Evolutionary conservation across 2,329 filamentous ascomycete genomes (phyloP).

Genomic region (Torrubiella hemipterigena): DNA sequence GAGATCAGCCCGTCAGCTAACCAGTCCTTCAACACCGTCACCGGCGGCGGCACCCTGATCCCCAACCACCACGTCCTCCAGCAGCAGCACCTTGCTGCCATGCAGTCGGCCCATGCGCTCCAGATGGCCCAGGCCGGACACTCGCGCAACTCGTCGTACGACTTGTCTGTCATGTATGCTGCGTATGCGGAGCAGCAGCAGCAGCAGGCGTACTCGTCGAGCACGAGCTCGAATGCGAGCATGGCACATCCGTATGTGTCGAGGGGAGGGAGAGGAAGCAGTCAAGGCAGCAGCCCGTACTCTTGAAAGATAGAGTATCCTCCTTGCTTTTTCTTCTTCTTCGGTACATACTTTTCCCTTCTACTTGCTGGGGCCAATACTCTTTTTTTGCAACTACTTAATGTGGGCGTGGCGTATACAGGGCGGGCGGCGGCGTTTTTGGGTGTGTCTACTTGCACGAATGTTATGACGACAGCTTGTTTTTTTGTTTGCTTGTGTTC

Average conservation of each 20-base stretch:
- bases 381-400: no score
- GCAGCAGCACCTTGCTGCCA: conserved; percentile 14
- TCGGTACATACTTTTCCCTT: no score
- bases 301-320: conserved; percentile 16
- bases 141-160: no score
- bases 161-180: no score
- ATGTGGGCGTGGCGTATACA: no score
- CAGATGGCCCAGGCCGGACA: no score
- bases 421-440: no score
- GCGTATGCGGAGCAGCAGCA: no score
- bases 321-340: not conserved
- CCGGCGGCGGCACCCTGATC: conserved; percentile 15
- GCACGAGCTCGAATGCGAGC: conserved; percentile 35
- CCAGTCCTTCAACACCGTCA: conserved; percentile 27
- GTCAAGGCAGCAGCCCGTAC: conserved; percentile 33
- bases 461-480: no score
- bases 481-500: no score
- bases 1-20: conserved; percentile 33
- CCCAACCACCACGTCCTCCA: conserved; percentile 16
- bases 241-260: conserved; percentile 20
- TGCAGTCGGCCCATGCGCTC: conserved; percentile 13
- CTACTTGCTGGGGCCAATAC: no score
- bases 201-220: conserved; percentile 38
- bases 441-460: no score
- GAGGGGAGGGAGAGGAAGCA: conserved; percentile 13